phyloP scores from a whole-genome alignment of 768 basidiomycete species.

The Suillus cothurnatus region DNA sequence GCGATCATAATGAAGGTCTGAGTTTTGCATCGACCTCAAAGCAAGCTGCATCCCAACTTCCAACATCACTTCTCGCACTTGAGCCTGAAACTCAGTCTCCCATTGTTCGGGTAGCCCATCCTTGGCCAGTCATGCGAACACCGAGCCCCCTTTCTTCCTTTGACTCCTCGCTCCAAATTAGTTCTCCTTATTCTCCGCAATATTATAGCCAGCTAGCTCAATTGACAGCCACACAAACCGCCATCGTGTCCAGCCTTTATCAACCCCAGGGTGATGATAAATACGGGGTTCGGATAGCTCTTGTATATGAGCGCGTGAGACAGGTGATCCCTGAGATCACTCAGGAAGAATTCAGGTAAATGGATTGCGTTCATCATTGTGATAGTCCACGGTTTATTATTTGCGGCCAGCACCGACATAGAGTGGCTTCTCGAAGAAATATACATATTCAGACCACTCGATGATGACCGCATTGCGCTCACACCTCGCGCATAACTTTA shows the following conservation, averaged over 20 bases:
- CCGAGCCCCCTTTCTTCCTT: constrained; percentile 1
- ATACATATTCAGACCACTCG: constrained; percentile 33
- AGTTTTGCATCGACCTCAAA: background rate
- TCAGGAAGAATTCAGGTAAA: constrained; percentile 24
- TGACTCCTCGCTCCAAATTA: background rate
- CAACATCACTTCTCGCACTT: too few relatives aligned
- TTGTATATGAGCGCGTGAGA: background rate
- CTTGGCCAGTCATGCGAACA: background rate
- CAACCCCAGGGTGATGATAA: constrained; percentile 17
- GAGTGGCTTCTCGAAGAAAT: constrained; percentile 28
- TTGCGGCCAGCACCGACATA: constrained; percentile 18
- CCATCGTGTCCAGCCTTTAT: constrained; percentile 20
- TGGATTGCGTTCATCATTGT: background rate
- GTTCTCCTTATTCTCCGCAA: background rate
- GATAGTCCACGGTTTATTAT: constrained; percentile 1
- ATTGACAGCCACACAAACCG: constrained; percentile 25
- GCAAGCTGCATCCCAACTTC: background rate
- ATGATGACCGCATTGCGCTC: constrained; percentile 30
- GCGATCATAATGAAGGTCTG: too few relatives aligned
- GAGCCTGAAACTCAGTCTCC: background rate
- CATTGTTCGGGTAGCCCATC: background rate
- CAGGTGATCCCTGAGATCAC: constrained; percentile 11
- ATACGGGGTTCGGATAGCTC: constrained; percentile 21
- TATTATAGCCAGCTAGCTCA: constrained; percentile 13
- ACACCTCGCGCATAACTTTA: constrained; percentile 20